Conservation (phyloP, 768 basidiomycete genomes). For the Cyathus striatus region DNA sequence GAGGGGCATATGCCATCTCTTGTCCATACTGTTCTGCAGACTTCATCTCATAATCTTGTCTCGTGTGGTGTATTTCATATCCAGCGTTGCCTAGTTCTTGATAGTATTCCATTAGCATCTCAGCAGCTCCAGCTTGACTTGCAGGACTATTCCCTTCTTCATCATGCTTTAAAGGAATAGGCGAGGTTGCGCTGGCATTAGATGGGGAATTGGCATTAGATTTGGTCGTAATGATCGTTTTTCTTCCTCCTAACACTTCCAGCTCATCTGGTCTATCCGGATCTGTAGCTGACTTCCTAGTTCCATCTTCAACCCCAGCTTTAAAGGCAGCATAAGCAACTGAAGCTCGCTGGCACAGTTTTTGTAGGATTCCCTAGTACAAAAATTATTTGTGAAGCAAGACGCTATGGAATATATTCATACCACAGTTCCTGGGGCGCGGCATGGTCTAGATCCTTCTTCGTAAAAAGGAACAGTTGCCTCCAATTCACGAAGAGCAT, state of each 20-base stretch:
- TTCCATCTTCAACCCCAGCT: slow-evolving; percentile 12
- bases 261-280: slow-evolving; percentile 25
- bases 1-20: neutral
- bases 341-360: slow-evolving; percentile 29
- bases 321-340: slow-evolving; percentile 20
- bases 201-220: slow-evolving; percentile 24
- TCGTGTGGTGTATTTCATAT: slow-evolving; percentile 4
- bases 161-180: slow-evolving; percentile 11
- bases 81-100: neutral
- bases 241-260: slow-evolving; percentile 32
- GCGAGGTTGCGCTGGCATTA: slow-evolving; percentile 11
- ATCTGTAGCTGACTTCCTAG: neutral
- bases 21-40: neutral
- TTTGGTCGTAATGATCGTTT: slow-evolving; percentile 23
- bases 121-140: slow-evolving; percentile 13
- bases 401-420: slow-evolving; percentile 7
- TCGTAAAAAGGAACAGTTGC: slow-evolving; percentile 33
- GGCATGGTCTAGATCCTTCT: slow-evolving; percentile 32
- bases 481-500: slow-evolving; percentile 34
- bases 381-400: neutral
- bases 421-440: slow-evolving; percentile 31
- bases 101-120: slow-evolving; percentile 20
- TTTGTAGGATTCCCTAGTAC: slow-evolving; percentile 30
- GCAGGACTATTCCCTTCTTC: slow-evolving; percentile 16
- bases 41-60: neutral